A percentile compares a stretch with the other conserved stretches of the same genome.
phyloP scores from a whole-genome alignment of 345 rosid species.

The Gossypium sturtianum region DNA sequence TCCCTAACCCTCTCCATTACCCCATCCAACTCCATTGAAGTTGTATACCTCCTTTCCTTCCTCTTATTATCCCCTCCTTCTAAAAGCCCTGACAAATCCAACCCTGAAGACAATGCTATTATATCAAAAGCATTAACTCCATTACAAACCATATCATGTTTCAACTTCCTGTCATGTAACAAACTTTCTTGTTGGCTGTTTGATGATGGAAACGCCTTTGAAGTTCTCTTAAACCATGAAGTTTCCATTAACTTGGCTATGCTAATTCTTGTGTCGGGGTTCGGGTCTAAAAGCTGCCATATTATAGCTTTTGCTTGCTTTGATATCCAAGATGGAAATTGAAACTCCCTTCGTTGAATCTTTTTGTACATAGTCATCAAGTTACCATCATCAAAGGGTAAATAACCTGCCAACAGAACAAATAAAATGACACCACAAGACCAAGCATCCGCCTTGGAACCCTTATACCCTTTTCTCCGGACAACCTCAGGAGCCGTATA shows the following conservation, averaged over 20 bases:
- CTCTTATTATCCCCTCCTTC: conserved; percentile 28
- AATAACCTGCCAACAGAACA: conserved; percentile 42
- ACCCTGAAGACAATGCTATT: conserved; percentile 57
- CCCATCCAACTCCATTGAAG: conserved; percentile 40
- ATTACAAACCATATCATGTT: background rate
- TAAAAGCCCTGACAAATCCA: conserved; percentile 67
- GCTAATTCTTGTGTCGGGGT: conserved; percentile 63
- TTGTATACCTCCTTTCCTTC: conserved; percentile 55
- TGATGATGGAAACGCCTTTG: conserved; percentile 6
- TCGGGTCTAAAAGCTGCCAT: conserved; percentile 65
- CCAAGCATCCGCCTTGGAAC: conserved; percentile 76
- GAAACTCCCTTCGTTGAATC: conserved; percentile 46
- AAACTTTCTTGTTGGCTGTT: background rate
- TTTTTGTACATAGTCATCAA: conserved; percentile 50
- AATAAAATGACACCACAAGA: conserved; percentile 82
- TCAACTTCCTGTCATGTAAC: conserved; percentile 17
- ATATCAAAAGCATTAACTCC: conserved; percentile 65
- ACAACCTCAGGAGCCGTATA: conserved; percentile 76
- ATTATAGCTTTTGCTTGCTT: conserved; percentile 48
- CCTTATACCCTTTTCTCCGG: conserved; percentile 46
- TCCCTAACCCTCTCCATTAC: conserved; percentile 50
- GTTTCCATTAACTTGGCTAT: conserved; percentile 37
- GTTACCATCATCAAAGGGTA: conserved; percentile 68
- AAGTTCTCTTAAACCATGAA: conserved; percentile 50
- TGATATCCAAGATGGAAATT: conserved; percentile 49